Base-by-base conservation (phyloP, 1,284 basidiomycete genomes). In the Vanrija sp. region DNA sequence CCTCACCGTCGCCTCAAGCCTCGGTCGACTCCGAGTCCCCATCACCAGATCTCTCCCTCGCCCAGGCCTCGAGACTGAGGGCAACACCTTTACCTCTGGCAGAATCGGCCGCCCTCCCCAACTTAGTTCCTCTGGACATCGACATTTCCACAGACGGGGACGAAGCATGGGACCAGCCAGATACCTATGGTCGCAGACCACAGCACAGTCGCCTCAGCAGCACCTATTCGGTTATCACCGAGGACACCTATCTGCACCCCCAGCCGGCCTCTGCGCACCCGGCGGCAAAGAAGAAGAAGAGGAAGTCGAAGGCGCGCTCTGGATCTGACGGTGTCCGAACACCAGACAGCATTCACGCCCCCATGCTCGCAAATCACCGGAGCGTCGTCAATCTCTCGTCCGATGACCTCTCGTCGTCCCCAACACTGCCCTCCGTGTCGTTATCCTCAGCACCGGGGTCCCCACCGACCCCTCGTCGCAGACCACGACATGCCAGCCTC, bases 161-260 rank as follows among this genome's bases (percentile, higher is more conserved):
- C 6, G 56, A 47, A 22, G 20, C 23, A 15, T 27, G 18, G 18
- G 39, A 54, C n/a, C 43, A 20, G 9, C 42, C 25, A 18, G 47
- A 16, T 3, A 35, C 41, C n/a, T 18, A 25, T 22, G 31, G n/a
- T 15, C 39, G 27, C 36, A 41, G 41, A 3, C 46, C 49, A 24
- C 10, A 38, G 8, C 31, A 41, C 45, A 51, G 49, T 43, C 39
- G 48, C 5, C n/a, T 48, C 25, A 46, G 31, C 25, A 52, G 44
- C 19, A 19, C 50, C 1, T 59, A 50, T 48, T 69, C 67, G 6
- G 67, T 72, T 45, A 60, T 64, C 6, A 69, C 69, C 0, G 71
- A 72, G 22, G 68, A 68, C n/a, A 63, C 64, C 5, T 67, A 68
- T 43, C 54, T 73, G 0, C 69, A 31, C 12, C 31, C 31, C 8